Evolutionary conservation across 2,329 filamentous ascomycete species (phyloP).

Genomic region (Sarocladiaceae sp.): DNA sequence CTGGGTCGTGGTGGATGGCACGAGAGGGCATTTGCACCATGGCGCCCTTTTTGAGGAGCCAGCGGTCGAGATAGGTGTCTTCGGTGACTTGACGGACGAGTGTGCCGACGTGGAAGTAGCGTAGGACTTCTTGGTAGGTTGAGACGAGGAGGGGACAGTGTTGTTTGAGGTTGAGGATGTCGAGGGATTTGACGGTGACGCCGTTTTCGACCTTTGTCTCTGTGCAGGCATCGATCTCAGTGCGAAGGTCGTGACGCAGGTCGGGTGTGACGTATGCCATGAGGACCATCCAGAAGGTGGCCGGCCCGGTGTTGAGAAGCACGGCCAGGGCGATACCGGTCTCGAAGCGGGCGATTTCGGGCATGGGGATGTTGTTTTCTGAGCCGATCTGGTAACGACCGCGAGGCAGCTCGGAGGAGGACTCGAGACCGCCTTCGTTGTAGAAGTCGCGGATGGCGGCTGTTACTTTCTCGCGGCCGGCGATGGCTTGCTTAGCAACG

Average conservation of each 20-base stretch:
- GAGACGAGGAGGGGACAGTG: background rate
- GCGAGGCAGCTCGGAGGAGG: background rate
- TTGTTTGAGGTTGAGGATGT: slow-evolving; percentile 2
- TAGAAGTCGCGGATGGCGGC: slow-evolving; percentile 4
- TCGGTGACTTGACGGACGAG: slow-evolving; percentile 11
- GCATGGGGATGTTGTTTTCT: background rate
- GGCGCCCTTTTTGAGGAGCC: slow-evolving; percentile 12
- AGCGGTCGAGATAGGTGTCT: slow-evolving; percentile 11
- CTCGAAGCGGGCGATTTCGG: background rate
- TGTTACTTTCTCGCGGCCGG: slow-evolving; percentile 3
- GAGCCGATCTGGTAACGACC: background rate
- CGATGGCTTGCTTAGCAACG: slow-evolving; percentile 5
- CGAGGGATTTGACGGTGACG: background rate
- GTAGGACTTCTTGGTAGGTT: background rate
- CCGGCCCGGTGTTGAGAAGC: background rate
- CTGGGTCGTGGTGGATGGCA: slow-evolving; percentile 11
- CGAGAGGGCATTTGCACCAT: slow-evolving; percentile 12
- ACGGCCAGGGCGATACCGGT: background rate
- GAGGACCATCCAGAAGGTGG: background rate
- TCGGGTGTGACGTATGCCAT: background rate
- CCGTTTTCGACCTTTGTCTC: background rate
- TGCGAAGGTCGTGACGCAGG: background rate
- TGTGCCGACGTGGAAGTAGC: slow-evolving; percentile 3
- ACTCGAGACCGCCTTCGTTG: slow-evolving; percentile 3
- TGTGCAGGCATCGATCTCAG: background rate